Evolutionary conservation across 148 eudicot species (phyloP), one percentile per base, ranked within the genome.

Genomic region (Nepenthes mirabilis): DNA sequence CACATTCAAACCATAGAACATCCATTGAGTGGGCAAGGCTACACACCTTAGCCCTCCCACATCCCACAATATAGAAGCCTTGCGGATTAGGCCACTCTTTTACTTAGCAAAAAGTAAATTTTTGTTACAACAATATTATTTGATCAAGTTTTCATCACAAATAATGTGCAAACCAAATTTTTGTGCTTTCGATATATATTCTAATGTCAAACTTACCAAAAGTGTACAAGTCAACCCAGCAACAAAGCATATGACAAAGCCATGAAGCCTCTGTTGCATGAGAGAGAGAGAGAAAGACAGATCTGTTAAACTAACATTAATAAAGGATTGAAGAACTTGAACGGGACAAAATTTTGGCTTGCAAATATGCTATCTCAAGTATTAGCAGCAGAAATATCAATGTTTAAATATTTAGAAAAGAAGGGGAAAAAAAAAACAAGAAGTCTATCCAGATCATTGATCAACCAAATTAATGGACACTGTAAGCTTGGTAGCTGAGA

Each of bases 181-280:
- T 23, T 23, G 23, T 23, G 45, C 13, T 55, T 40, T 11, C 36
- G 12, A 7, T 40, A 35, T 23, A 45, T 40, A 60, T 45, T 43
- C 11, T 9, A 6, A 60, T 6, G 10, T 43, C 56, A 57, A 67
- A 74, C 98, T 75, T 77, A 91, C 98, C 98, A 91, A 69, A 67
- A 88, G 83, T 43, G 98, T 91, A 64, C 88, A 91, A 62, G 91
- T 68, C 47, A 91, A 60, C 63, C 98, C 98, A 61, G 96, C 72
- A 67, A 70, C 84, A 64, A 91, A 83, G 94, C 96, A 91, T 68
- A 79, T 82, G 48, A 57, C 96, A 77, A 91, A 91, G 23, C 98
- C 98, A 47, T 91, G 79, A 52, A 91, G 67, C 69, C 98, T 85
- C 98, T 91, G 88, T 61, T 55, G 50, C 60, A 51, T 57, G 58